Evolutionary conservation across 768 basidiomycete genomes (phyloP).

Genomic region (Daedalea quercina): DNA sequence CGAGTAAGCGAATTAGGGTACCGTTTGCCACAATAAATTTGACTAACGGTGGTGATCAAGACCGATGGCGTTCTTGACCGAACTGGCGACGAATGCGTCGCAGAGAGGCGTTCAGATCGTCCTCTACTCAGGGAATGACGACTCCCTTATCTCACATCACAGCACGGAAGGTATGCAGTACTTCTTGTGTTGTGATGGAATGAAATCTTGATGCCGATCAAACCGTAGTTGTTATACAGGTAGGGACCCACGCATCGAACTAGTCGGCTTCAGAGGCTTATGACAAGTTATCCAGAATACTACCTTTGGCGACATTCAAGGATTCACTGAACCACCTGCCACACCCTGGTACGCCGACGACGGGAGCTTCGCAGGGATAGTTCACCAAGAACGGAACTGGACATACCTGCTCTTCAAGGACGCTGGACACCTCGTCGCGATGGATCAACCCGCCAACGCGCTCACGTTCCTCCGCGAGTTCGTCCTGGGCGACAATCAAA

Average conservation of each 20-base stretch:
- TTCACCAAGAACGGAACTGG: constrained; percentile 69
- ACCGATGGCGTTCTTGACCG: constrained; percentile 56
- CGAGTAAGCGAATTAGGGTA: constrained; percentile 21
- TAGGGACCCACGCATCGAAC: too few species aligned
- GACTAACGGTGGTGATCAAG: constrained; percentile 23
- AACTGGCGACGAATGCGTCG: constrained; percentile 61
- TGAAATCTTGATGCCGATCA: too few species aligned
- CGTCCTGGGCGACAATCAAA: constrained; percentile 53
- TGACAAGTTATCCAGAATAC: constrained; percentile 44
- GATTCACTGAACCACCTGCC: constrained; percentile 61
- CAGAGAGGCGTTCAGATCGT: constrained; percentile 44
- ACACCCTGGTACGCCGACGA: constrained; percentile 61
- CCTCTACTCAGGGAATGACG: constrained; percentile 65
- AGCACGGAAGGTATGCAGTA: constrained; percentile 49
- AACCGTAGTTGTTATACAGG: constrained; percentile 47
- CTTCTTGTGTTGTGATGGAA: not conserved
- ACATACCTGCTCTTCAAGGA: constrained; percentile 32
- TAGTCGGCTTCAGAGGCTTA: constrained; percentile 3
- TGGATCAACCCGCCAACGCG: constrained; percentile 31
- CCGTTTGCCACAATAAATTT: not conserved
- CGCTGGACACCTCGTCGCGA: constrained; percentile 35
- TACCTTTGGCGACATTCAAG: constrained; percentile 72
- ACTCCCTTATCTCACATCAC: constrained; percentile 55
- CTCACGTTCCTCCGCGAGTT: constrained; percentile 52
- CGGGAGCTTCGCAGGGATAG: constrained; percentile 56